These are phyloP conservation scores for Backusella sp. DNA, from an alignment of 192 early-diverging fungal genomes.

Conservation along the genomic window DNA sequence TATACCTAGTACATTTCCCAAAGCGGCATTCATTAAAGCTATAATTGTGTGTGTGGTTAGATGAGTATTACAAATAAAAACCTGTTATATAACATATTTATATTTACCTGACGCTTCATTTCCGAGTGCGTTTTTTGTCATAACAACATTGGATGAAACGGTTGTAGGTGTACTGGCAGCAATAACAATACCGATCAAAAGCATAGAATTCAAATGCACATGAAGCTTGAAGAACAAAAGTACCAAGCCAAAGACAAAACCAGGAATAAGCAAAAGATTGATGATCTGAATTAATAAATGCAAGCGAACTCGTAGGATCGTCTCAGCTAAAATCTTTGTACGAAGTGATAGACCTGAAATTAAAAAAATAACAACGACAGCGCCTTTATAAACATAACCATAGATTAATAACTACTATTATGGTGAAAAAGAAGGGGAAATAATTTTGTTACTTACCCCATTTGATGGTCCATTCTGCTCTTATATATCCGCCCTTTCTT, in stretches of 20 bases:
- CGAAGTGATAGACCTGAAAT: conserved; percentile 39
- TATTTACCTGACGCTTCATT: conserved; percentile 56
- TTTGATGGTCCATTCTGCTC: conserved; percentile 63
- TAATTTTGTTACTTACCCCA: conserved; percentile 43
- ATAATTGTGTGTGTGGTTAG: neutral
- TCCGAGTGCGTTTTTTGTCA: conserved; percentile 69
- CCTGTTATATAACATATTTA: neutral
- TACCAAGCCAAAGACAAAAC: conserved; percentile 57
- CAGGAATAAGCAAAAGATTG: conserved; percentile 57
- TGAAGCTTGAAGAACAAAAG: conserved; percentile 47
- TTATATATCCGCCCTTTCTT: conserved; percentile 48
- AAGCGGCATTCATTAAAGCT: conserved; percentile 64
- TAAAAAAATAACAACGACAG: conserved; percentile 41
- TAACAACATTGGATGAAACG: conserved; percentile 75
- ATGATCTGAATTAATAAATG: conserved; percentile 64
- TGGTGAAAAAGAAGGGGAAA: neutral
- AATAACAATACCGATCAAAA: conserved; percentile 64
- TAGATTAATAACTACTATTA: neutral
- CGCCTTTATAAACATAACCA: conserved; percentile 22
- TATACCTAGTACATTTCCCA: conserved; percentile 69
- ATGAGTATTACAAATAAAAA: neutral
- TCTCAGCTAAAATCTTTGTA: conserved; percentile 29
- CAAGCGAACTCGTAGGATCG: conserved; percentile 41
- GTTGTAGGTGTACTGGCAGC: conserved; percentile 67
- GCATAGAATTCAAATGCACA: conserved; percentile 45